These are phyloP conservation scores for Geotrichum fermentans DNA, from an alignment of 1,139 yeast species.

Conservation along the genomic window DNA sequence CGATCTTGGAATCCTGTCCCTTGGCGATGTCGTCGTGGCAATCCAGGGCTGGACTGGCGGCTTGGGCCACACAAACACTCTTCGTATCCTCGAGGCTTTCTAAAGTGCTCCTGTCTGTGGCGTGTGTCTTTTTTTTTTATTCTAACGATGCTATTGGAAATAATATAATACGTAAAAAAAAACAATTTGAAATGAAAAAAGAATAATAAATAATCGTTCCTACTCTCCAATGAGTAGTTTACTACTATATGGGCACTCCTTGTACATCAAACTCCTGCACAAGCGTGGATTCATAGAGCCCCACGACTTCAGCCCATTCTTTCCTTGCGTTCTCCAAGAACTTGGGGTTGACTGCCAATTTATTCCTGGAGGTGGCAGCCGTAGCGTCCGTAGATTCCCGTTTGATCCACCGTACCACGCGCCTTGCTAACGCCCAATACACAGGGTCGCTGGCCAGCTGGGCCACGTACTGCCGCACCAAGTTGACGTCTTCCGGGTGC, in stretches of 20 bases:
- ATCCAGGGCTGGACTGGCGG: slow-evolving; percentile 99
- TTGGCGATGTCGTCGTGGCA: slow-evolving; percentile 88
- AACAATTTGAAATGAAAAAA: not conserved
- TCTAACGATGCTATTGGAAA: not conserved
- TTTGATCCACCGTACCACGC: slow-evolving; percentile 11
- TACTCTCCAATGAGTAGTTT: not conserved
- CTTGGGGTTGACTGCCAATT: not conserved
- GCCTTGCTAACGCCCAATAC: slow-evolving; percentile 11
- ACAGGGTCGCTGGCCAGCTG: not conserved
- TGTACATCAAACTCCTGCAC: slow-evolving; percentile 1
- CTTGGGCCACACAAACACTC: slow-evolving; percentile 97
- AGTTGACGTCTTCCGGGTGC: slow-evolving; percentile 15
- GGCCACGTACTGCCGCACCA: slow-evolving; percentile 9
- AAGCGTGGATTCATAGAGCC: not conserved
- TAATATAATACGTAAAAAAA: not conserved
- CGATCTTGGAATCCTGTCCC: slow-evolving; percentile 74
- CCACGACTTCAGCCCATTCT: slow-evolving; percentile 1
- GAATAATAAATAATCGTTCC: not conserved
- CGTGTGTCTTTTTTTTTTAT: not conserved
- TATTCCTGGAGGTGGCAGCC: not conserved
- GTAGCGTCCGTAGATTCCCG: not conserved
- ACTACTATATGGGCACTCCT: not conserved
- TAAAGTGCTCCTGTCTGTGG: slow-evolving; percentile 6
- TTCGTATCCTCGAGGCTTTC: slow-evolving; percentile 51
- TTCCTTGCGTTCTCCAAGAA: not conserved